Percentiles rank a stretch among this genome's conserved stretches.
These are phyloP conservation scores for Coffea canephora DNA, from an alignment of 257 asterid species.

Conservation along the genomic window DNA sequence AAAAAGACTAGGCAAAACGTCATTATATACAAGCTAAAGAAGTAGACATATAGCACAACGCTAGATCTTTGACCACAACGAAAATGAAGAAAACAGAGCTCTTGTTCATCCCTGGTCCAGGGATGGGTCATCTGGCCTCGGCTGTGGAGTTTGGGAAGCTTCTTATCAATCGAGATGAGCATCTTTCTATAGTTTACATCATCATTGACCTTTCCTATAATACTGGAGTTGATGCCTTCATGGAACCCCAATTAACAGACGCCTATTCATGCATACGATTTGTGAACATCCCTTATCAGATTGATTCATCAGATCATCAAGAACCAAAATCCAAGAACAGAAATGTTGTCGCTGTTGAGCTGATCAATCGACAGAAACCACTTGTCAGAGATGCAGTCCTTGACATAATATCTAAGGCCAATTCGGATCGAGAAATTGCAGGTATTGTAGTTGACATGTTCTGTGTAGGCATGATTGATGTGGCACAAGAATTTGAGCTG, in stretches of 20 bases:
- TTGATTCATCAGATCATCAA: background rate
- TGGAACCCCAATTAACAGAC: background rate
- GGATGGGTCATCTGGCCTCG: conserved; percentile 52
- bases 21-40: background rate
- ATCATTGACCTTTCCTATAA: conserved; percentile 33
- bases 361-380: conserved; percentile 24
- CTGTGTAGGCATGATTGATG: conserved; percentile 34
- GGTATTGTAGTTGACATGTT: conserved; percentile 53
- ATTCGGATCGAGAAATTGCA: conserved; percentile 6
- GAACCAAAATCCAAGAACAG: conserved; percentile 6
- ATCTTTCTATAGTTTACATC: conserved; percentile 41
- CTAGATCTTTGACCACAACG: background rate
- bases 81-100: conserved; percentile 19
- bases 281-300: conserved; percentile 23
- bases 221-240: conserved; percentile 11
- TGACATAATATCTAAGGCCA: background rate
- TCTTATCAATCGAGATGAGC: conserved; percentile 26
- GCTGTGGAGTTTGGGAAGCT: conserved; percentile 51
- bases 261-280: conserved; percentile 24
- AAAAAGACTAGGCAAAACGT: too few species aligned
- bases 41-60: too few species aligned
- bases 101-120: conserved; percentile 55
- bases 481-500: conserved; percentile 40
- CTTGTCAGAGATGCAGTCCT: conserved; percentile 33
- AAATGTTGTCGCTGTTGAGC: background rate